Base-by-base conservation (phyloP, 176 grass and related monocot species). In the Cenchrus americanus region DNA sequence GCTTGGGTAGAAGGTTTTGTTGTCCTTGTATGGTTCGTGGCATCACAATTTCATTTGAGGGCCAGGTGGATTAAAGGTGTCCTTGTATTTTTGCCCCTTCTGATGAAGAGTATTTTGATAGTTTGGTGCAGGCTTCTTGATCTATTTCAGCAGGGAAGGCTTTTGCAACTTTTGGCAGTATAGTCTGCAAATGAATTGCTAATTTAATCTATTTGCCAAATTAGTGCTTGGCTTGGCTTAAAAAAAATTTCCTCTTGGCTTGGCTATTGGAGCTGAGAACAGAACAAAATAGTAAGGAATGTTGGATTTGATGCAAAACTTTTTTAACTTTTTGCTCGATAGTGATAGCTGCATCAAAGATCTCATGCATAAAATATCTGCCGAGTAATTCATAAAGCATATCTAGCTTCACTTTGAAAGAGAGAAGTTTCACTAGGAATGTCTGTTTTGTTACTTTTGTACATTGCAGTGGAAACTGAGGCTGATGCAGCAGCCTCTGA, bases 391-490 rank as follows among this genome's bases (percentile, higher is more conserved):
- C 27, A 75, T 24, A 66, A 19, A 51, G 69, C 23, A 42, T 43
- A 62, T 68, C n/a, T 75, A 81, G 53, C 49, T 80, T 69, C 42
- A 64, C 44, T 44, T 37, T 10, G 30, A 7, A 52, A 62, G 15
- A 23, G 54, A 67, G 59, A 66, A 19, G 24, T 67, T 27, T 75
- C 14, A 90, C 48, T 65, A 5, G 22, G 51, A 77, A 73, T 60
- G 15, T 86, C 30, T 66, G 14, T 50, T 74, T 73, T n/a, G n/a
- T n/a, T n/a, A n/a, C n/a, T n/a, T n/a, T n/a, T 59, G 53, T 84
- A 21, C 51, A 41, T 88, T 77, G 34, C 89, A 98, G 91, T 75
- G 64, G 93, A 99, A 73, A 73, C 81, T 44, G 96, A 99, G 69
- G 71, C 82, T 84, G 93, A 96, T 85, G 85, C 75, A 19, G 59